A percentile compares a stretch with the other conserved stretches of the same genome.
These are phyloP conservation scores for Glycine latifolia DNA, from an alignment of 306 rosid genomes.

Conservation along the genomic window DNA sequence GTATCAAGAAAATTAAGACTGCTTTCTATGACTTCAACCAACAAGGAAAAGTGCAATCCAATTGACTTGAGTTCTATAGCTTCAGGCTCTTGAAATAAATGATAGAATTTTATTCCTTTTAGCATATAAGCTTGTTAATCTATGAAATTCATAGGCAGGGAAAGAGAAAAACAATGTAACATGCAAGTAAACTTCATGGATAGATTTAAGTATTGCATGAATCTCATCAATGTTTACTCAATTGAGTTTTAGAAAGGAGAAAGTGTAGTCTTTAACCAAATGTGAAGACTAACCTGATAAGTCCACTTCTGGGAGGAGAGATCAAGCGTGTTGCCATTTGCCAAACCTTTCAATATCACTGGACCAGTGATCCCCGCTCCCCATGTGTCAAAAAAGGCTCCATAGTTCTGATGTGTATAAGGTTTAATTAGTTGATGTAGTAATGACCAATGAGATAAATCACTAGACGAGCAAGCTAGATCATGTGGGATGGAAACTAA, in stretches of 20 bases:
- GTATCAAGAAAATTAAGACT: slow-evolving; percentile 40
- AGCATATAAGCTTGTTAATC: neutral
- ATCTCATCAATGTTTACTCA: neutral
- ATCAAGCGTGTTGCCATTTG: slow-evolving; percentile 65
- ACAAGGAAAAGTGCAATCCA: slow-evolving; percentile 6
- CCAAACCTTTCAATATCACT: slow-evolving; percentile 68
- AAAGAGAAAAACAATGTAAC: neutral
- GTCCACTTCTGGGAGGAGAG: slow-evolving; percentile 91
- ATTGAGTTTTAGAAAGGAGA: slow-evolving; percentile 6
- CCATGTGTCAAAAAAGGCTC: slow-evolving; percentile 71
- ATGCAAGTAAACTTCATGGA: neutral
- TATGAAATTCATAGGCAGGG: neutral
- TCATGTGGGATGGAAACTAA: slow-evolving; percentile 1
- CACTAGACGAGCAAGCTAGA: slow-evolving; percentile 1
- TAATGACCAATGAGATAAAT: neutral
- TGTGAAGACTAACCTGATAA: slow-evolving; percentile 72
- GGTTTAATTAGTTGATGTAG: slow-evolving; percentile 38
- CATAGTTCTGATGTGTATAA: slow-evolving; percentile 70
- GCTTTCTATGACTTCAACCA: slow-evolving; percentile 25
- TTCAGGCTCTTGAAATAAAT: no score
- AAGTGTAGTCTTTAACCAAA: slow-evolving; percentile 33
- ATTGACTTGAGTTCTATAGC: neutral
- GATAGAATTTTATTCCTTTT: neutral
- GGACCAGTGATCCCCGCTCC: slow-evolving; percentile 99
- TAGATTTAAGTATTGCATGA: slow-evolving; percentile 23